These are phyloP conservation scores for Wickerhamiella slavikovae DNA, from an alignment of 805 yeast species.

Conservation along the genomic window DNA sequence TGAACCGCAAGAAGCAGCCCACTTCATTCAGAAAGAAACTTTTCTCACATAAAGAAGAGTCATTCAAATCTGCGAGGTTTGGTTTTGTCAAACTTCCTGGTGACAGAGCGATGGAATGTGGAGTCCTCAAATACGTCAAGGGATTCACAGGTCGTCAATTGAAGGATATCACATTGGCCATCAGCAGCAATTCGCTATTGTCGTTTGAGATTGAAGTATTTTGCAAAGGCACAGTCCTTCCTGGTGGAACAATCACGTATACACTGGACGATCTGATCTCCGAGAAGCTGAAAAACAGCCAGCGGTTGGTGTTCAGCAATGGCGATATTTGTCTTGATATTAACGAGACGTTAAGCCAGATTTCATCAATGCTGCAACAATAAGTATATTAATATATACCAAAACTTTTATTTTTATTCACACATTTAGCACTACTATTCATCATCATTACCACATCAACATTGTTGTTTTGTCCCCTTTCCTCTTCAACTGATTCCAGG, in stretches of 20 bases:
- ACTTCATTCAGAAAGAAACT: conserved; percentile 55
- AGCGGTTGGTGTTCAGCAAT: no score
- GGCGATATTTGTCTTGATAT: no score
- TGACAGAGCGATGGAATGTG: conserved; percentile 52
- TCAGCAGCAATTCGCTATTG: conserved; percentile 56
- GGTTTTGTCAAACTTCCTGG: conserved; percentile 65
- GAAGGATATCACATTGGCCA: conserved; percentile 51
- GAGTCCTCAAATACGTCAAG: conserved; percentile 37
- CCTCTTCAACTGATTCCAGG: no score
- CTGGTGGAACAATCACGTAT: conserved; percentile 30
- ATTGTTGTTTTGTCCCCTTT: no score
- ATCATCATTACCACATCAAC: no score
- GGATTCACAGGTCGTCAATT: conserved; percentile 30
- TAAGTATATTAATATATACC: no score
- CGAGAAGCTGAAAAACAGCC: no score
- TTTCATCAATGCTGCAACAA: no score
- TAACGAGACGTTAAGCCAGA: no score
- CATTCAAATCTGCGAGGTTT: conserved; percentile 34
- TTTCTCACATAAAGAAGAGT: conserved; percentile 43
- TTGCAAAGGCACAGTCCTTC: conserved; percentile 38
- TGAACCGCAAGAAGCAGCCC: conserved; percentile 24
- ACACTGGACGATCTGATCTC: conserved; percentile 53
- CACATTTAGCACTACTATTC: no score
- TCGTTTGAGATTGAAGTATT: conserved; percentile 57
- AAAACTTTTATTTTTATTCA: no score